Evolutionary conservation across 805 yeast species (phyloP), one percentile per base, ranked within the genome.

Genomic region (Candida sphagnicola): DNA sequence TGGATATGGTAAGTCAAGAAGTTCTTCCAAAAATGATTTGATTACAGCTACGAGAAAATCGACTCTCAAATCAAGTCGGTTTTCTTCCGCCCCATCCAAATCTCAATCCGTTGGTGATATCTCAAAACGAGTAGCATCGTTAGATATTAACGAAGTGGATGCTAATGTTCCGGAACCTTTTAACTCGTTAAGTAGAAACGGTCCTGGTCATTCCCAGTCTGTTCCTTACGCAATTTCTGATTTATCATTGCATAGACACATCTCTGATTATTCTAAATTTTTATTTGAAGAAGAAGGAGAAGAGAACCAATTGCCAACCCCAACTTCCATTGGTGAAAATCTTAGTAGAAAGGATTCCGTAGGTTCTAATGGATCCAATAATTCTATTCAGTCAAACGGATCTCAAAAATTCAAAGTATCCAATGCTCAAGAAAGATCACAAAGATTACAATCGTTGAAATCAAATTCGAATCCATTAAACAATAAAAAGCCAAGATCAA

Each of bases 31-130:
- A 21, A 48, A 41, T 30, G 40, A 37, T 24, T 40, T 54, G 17
- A 40, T 61, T 34, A 41, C 50, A 30, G 56, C 52, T 35, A 50
- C 65, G 10, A 49, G 71, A 37, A 50, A 46, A 34, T 56, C 63
- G 17, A 59, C 65, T 3, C 41, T 62, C 24, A 59, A 53, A 43
- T 56, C 66, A 3, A 64, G 51, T 38, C 51, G 72, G 31, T 62
- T 53, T 31, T 57, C 67, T 6, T 65, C 70, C 21, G 63, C 62
- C 8, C 72, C 72, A 2, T 51, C 51, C 42, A 36, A 17, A 18
- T 17, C 19, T n/a, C 12, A 14, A 31, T 31, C 34, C 15, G 15
- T 31, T n/a, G 23, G 34, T 19, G 34, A 31, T 14, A 17, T 17
- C 12, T 21, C 34, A 11, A 44, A 39, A 18, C 43, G 61, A 43